Conservation (phyloP, 192 early-diverging fungal genomes). For the Podila verticillata region DNA sequence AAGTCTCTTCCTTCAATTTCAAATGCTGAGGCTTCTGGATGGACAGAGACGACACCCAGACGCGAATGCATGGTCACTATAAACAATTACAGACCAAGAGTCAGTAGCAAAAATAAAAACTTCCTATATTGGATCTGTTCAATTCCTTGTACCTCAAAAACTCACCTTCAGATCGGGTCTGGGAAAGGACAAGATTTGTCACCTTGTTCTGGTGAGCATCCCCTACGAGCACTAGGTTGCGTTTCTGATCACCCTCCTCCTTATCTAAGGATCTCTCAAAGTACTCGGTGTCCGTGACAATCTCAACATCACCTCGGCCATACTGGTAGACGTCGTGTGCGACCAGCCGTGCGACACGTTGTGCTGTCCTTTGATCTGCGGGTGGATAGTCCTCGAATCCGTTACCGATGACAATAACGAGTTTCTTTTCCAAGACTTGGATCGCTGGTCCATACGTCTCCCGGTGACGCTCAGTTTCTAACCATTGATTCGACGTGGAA, state of each 20-base stretch:
- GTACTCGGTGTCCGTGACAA: slow-evolving; percentile 66
- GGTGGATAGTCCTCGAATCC: slow-evolving; percentile 20
- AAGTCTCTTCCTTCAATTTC: slow-evolving; percentile 12
- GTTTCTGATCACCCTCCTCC: not conserved
- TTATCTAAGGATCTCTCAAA: slow-evolving; percentile 41
- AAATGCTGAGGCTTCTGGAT: not conserved
- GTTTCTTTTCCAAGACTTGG: slow-evolving; percentile 29
- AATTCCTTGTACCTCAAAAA: not conserved
- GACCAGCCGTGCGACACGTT: slow-evolving; percentile 65
- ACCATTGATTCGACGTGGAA: slow-evolving; percentile 21
- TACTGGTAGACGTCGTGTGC: slow-evolving; percentile 73
- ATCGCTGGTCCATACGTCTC: slow-evolving; percentile 74
- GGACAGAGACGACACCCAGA: not conserved
- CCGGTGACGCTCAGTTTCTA: slow-evolving; percentile 58
- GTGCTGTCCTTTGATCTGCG: slow-evolving; percentile 23
- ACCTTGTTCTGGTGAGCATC: slow-evolving; percentile 65
- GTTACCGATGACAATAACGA: slow-evolving; percentile 25
- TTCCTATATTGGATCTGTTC: no score
- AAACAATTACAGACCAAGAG: no score
- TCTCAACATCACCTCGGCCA: slow-evolving; percentile 67
- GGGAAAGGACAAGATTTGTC: slow-evolving; percentile 46
- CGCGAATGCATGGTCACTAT: slow-evolving; percentile 26
- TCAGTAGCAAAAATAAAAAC: not conserved
- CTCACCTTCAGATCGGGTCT: slow-evolving; percentile 55
- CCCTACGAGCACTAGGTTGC: slow-evolving; percentile 72